These are phyloP conservation scores for Peterozyma xylosa DNA, from an alignment of 805 yeast species.

Conservation along the genomic window DNA sequence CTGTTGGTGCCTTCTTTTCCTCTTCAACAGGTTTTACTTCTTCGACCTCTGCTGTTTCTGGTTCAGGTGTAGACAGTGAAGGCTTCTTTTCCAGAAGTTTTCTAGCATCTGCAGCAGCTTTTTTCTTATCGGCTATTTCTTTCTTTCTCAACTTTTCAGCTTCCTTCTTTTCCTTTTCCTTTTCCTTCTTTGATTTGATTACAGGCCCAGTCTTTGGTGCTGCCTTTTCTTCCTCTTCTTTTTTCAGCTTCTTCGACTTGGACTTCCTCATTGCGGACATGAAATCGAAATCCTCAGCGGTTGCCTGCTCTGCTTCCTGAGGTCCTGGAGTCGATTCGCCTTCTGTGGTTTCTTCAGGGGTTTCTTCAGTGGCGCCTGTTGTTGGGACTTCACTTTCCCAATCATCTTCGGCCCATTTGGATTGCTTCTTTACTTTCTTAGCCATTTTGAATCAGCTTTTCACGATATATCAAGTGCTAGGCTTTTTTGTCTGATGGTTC, in stretches of 20 bases:
- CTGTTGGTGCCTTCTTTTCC: conserved; percentile 18
- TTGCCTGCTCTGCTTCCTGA: conserved; percentile 11
- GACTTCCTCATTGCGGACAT: conserved; percentile 77
- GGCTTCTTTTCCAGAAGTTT: conserved; percentile 18
- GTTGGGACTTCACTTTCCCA: conserved; percentile 41
- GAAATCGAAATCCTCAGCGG: conserved; percentile 33
- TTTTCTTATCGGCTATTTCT: conserved; percentile 82
- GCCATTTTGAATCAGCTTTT: conserved; percentile 22
- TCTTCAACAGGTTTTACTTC: conserved; percentile 28
- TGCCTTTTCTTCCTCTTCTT: conserved; percentile 55
- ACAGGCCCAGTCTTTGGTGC: conserved; percentile 50
- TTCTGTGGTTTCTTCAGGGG: conserved; percentile 21
- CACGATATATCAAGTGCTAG: no score
- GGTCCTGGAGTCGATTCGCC: conserved; percentile 21
- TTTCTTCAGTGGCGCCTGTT: conserved; percentile 46
- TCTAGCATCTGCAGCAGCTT: conserved; percentile 33
- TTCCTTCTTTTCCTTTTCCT: conserved; percentile 93
- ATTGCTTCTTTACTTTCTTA: conserved; percentile 52
- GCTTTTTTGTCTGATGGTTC: conserved; percentile 1
- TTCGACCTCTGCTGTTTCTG: conserved; percentile 19
- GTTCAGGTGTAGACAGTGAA: conserved; percentile 29
- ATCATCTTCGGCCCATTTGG: conserved; percentile 68
- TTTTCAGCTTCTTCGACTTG: conserved; percentile 68
- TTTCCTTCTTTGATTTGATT: conserved; percentile 86
- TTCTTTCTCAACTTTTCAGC: conserved; percentile 86